Percentiles rank a stretch among this genome's conserved stretches.
phyloP scores from a whole-genome alignment of 2,329 filamentous ascomycete species.

The Botryotinia narcissicola region DNA sequence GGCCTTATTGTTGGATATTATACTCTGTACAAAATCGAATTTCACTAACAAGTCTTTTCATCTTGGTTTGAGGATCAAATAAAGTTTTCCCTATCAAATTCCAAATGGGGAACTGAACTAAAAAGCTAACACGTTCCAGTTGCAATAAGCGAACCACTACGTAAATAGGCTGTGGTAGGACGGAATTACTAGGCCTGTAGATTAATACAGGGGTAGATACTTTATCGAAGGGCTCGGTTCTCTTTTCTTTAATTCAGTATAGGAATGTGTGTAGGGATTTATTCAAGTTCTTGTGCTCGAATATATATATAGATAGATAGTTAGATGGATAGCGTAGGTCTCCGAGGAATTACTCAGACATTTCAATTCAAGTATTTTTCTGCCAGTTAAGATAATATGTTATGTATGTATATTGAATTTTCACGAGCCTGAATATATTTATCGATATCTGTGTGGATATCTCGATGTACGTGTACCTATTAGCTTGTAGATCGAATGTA shows the following conservation, averaged over 20 bases:
- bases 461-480: background rate
- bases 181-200: background rate
- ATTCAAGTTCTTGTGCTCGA: background rate
- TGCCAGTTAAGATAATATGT: background rate
- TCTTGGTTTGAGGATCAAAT: background rate
- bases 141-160: background rate
- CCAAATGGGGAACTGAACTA: background rate
- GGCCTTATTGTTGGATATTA: background rate
- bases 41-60: background rate
- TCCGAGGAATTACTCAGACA: background rate
- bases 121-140: background rate
- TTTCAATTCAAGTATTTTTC: background rate
- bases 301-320: background rate
- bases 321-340: background rate
- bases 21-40: background rate
- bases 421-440: no score
- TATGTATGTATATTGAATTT: no score
- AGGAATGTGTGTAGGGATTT: background rate
- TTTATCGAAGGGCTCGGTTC: background rate
- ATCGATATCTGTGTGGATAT: background rate
- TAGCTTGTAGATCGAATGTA: background rate
- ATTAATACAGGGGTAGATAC: background rate
- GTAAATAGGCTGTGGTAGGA: background rate
- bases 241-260: background rate
- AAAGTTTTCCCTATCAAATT: background rate